phyloP scores from a whole-genome alignment of 805 yeast species.

The Barnettozyma pratensis region DNA sequence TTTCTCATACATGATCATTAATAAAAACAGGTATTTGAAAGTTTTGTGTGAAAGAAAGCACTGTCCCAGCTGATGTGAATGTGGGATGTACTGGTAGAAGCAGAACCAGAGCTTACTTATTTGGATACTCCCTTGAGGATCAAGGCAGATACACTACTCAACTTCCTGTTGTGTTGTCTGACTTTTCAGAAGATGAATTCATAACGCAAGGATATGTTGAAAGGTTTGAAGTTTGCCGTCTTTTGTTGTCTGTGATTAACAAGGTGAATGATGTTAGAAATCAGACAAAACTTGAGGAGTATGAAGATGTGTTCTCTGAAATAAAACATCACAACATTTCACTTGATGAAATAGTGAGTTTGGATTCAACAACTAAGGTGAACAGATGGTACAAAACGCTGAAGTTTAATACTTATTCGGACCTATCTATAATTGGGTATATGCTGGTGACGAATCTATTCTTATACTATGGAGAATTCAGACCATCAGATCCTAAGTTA shows the following conservation, averaged over 20 bases:
- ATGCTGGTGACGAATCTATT: neutral
- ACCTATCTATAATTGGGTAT: neutral
- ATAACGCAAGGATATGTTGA: slow-evolving; percentile 1
- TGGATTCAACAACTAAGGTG: slow-evolving; percentile 1
- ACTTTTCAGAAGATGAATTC: no score
- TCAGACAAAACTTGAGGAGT: slow-evolving; percentile 1
- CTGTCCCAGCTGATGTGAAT: no score
- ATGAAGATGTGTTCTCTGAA: neutral
- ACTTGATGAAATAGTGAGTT: neutral
- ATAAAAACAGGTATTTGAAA: no score
- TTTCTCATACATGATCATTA: no score
- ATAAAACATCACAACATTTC: neutral
- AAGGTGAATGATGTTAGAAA: slow-evolving; percentile 1
- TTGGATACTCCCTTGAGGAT: no score
- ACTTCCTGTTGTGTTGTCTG: no score
- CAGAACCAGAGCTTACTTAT: no score
- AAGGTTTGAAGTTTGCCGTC: neutral
- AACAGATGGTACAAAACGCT: slow-evolving; percentile 1
- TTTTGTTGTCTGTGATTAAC: neutral
- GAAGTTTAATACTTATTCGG: neutral
- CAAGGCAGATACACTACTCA: no score
- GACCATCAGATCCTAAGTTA: no score
- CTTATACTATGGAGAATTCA: slow-evolving; percentile 1
- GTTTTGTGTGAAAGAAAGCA: no score
- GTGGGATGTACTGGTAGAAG: no score